These are phyloP conservation scores for Malassezia brasiliensis DNA, from an alignment of 1,284 basidiomycete genomes.

Conservation along the genomic window DNA sequence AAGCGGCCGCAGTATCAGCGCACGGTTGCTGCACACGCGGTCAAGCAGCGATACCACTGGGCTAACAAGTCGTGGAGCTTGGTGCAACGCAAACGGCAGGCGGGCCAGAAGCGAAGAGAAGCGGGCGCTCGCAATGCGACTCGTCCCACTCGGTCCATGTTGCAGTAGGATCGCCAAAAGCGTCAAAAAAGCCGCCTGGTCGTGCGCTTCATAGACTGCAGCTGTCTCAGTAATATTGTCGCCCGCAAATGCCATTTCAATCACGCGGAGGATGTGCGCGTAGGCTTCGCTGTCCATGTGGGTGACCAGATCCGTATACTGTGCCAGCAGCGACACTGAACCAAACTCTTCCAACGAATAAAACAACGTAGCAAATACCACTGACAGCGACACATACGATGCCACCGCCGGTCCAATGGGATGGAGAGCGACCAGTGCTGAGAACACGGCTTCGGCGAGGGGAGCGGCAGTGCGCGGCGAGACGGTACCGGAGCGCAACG, in stretches of 20 bases:
- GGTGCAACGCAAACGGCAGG: not conserved
- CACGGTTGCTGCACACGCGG: slow-evolving; percentile 17
- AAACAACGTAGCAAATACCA: not conserved
- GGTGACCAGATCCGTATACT: not conserved
- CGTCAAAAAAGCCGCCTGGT: slow-evolving; percentile 7
- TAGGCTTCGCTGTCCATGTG: not conserved
- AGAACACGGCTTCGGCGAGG: not conserved
- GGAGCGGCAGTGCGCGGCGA: not conserved
- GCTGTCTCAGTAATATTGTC: not conserved
- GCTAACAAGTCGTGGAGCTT: not conserved
- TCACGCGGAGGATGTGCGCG: not conserved
- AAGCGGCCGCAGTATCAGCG: slow-evolving; percentile 1
- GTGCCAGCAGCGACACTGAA: not conserved
- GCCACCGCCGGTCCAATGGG: not conserved
- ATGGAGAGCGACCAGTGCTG: not conserved
- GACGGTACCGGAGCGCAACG: too few relatives aligned
- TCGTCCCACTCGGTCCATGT: slow-evolving; percentile 22
- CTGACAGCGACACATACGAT: not conserved
- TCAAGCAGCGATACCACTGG: slow-evolving; percentile 11
- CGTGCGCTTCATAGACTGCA: not conserved
- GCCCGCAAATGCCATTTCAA: not conserved
- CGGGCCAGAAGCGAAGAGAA: slow-evolving; percentile 20
- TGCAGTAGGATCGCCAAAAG: slow-evolving; percentile 20
- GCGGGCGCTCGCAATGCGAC: slow-evolving; percentile 17
- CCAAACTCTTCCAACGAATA: not conserved